Evolutionary conservation across 2,329 filamentous ascomycete genomes (phyloP).

Genomic region (Venturiaceae sp.): DNA sequence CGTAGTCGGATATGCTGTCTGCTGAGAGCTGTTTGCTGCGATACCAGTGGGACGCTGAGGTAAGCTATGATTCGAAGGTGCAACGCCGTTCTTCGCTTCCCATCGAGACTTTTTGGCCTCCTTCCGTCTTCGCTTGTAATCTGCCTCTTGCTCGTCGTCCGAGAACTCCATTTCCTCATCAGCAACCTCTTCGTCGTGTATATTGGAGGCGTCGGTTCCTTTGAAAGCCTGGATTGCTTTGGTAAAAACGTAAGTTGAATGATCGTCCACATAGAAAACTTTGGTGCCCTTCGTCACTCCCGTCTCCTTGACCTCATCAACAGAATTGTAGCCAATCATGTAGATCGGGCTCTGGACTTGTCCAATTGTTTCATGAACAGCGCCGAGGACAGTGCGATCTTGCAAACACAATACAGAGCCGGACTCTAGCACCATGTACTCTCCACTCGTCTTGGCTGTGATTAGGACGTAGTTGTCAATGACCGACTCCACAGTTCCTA

Average conservation of each 20-base stretch:
- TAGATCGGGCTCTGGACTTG: constrained; percentile 81
- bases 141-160: constrained; percentile 88
- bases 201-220: constrained; percentile 82
- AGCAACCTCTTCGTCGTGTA: constrained; percentile 86
- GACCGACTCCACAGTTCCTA: constrained; percentile 67
- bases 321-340: constrained; percentile 63
- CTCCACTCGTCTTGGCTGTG: constrained; percentile 46
- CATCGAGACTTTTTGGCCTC: constrained; percentile 41
- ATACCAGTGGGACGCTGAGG: constrained; percentile 7
- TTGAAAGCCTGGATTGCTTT: constrained; percentile 69
- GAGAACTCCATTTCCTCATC: constrained; percentile 94
- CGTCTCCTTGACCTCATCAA: constrained; percentile 56
- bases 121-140: constrained; percentile 52
- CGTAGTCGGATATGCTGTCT: constrained; percentile 15
- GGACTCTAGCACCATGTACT: constrained; percentile 62
- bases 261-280: constrained; percentile 69
- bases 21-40: constrained; percentile 7
- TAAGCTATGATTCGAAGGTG: constrained; percentile 15
- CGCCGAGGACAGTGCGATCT: constrained; percentile 68
- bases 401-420: constrained; percentile 75
- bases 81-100: constrained; percentile 15
- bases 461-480: constrained; percentile 68
- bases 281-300: constrained; percentile 59
- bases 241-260: constrained; percentile 81
- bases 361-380: constrained; percentile 76